Evolutionary conservation across 1,139 yeast species (phyloP), one percentile per base, ranked within the genome.

Genomic region (Yamadazyma trypodendri): DNA sequence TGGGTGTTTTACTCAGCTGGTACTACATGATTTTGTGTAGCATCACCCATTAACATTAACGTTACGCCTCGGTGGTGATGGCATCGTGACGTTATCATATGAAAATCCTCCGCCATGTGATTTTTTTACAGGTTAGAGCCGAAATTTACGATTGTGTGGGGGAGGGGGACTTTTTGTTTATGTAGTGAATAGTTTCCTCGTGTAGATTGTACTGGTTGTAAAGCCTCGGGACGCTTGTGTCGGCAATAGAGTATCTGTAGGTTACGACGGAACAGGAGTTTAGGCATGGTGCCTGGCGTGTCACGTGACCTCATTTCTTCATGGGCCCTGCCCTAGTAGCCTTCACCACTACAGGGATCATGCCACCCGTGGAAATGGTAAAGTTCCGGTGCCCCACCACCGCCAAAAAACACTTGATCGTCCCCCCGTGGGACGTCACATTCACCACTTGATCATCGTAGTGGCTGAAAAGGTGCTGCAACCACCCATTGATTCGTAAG

Each of bases 381-480:
- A 79, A 81, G 36, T 63, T 64, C 36, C 84, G 58, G 52, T 81
- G 87, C 1, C 74, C 74, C 17, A 72, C 49, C 1, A 76, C 85
- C 12, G 78, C 67, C 23, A 81, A 60, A 31, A 81, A 64, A 21
- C 81, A 68, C 40, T 80, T 58, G 24, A 80, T 79, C 9, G 79
- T 76, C 3, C 86, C 87, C 0, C 84, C 80, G 51, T 82, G 88
- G 4, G 82, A 73, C 0, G 87, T 79, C 13, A 77, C 65, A 38
- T 37, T 75, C 71, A 34, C 78, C 55, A 27, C 70, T 54, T 36
- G 22, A 27, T 48, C 52, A n/a, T 43, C 43, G 16, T 35, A 28
- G 11, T 60, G 45, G 32, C 62, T 55, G 28, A 63, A 61, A 5
- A 51, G 41, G 10, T 50, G 51, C 43, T 76, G 76, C 42, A 81